phyloP scores from a whole-genome alignment of 768 basidiomycete genomes.

The Russula olivacea region DNA sequence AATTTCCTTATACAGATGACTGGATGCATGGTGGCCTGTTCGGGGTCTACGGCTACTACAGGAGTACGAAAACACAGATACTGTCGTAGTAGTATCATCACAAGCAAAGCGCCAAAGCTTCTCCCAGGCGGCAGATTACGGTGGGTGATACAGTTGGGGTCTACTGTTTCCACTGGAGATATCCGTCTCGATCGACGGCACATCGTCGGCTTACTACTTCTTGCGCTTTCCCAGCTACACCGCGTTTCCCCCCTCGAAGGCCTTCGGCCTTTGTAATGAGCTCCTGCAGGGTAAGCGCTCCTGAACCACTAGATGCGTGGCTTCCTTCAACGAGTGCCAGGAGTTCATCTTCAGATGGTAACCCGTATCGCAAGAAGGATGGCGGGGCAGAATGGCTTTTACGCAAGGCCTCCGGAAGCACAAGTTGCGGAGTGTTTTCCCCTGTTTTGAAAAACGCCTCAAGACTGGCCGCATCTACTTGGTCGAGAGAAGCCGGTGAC shows the following conservation, averaged over 20 bases:
- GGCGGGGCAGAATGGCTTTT: slow-evolving; percentile 24
- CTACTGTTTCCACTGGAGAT: slow-evolving; percentile 51
- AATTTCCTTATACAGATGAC: not conserved
- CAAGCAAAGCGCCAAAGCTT: not conserved
- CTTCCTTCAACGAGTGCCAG: slow-evolving; percentile 57
- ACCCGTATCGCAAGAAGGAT: slow-evolving; percentile 39
- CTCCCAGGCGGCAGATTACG: not conserved
- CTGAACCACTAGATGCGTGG: slow-evolving; percentile 54
- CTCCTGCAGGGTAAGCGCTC: slow-evolving; percentile 57
- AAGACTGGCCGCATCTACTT: slow-evolving; percentile 52
- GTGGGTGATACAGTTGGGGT: not conserved
- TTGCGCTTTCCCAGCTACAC: slow-evolving; percentile 67
- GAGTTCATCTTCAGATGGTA: slow-evolving; percentile 79
- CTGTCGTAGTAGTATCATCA: not conserved
- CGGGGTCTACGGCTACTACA: not conserved
- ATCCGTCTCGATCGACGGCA: slow-evolving; percentile 48
- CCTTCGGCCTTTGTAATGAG: slow-evolving; percentile 51
- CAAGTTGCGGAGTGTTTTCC: slow-evolving; percentile 32
- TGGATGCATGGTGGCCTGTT: not conserved
- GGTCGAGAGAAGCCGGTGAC: slow-evolving; percentile 57
- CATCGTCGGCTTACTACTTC: slow-evolving; percentile 73
- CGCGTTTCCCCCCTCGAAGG: slow-evolving; percentile 45
- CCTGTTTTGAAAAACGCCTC: slow-evolving; percentile 60
- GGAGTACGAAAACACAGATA: not conserved
- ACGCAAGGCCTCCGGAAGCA: slow-evolving; percentile 27